Base-by-base conservation (phyloP, 2,329 filamentous ascomycete genomes). In the Aspergillus novofumigatus region DNA sequence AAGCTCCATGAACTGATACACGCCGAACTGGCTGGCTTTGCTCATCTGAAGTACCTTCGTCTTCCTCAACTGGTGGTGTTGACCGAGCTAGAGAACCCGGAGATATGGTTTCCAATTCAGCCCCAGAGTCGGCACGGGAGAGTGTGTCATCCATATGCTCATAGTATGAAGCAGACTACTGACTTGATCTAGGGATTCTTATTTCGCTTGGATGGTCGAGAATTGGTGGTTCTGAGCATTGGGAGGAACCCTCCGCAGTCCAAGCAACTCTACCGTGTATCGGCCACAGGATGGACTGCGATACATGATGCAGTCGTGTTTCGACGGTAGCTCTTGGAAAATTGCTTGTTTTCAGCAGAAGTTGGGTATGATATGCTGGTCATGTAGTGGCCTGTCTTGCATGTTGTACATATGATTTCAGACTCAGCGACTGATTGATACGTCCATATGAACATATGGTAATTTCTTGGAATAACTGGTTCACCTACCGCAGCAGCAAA, bases 91-190 rank as follows among this genome's bases (percentile, higher is more conserved):
- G 52, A 53, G 29, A 20, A 35, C 6, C 52, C 52, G 35, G 42
- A 53, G 52, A 53, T 53, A 42, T 53, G 52, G 52, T 53, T 53
- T 35, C 52, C 52, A 17, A n/a, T 53, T 29, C 42, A 35, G 4
- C n/a, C 17, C 23, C 44, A 21, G 17, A 53, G 41, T 23, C 20
- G 26, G 11, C 44, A 53, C 5, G 25, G 41, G 17, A 14, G n/a
- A 21, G 52, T 32, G 2, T 5, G n/a, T 35, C 21, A 14, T 35
- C 9, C 4, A n/a, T 1, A 5, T 32, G 28, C 11, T 29, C 21
- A 25, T 35, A 3, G 9, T 45, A 49, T 10, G 44, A 14, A 47
- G 11, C 11, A 0, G 10, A 26, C 44, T 47, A 11, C 8, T 32
- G n/a, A 11, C 14, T 14, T 35, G 17, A 17, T 6, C 11, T 28